phyloP scores from a whole-genome alignment of 805 yeast species.

The Saccharomycopsis olivae region DNA sequence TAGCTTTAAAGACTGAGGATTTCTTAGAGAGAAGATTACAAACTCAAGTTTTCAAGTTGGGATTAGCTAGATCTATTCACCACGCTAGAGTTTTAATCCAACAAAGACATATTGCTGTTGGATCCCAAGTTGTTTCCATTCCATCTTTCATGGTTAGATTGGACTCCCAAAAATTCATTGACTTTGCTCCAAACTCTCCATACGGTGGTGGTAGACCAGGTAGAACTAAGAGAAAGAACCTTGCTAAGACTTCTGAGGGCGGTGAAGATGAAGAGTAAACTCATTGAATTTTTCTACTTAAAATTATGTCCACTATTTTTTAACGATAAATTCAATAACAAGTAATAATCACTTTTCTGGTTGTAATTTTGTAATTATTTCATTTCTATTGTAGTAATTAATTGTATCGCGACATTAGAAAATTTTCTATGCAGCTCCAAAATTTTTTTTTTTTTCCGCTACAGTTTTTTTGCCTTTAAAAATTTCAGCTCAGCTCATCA shows the following conservation, averaged over 20 bases:
- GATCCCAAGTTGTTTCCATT: slow-evolving; percentile 97
- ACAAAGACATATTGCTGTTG: slow-evolving; percentile 99
- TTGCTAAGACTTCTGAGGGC: slow-evolving; percentile 54
- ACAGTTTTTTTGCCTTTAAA: too few relatives aligned
- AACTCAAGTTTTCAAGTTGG: slow-evolving; percentile 99
- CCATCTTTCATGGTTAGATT: slow-evolving; percentile 99
- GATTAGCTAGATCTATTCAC: slow-evolving; percentile 98
- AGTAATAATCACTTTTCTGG: background rate
- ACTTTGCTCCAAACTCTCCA: slow-evolving; percentile 98
- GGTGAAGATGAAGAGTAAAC: slow-evolving; percentile 65
- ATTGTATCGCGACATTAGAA: too few relatives aligned
- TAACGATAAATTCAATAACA: background rate
- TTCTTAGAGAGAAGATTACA: slow-evolving; percentile 99
- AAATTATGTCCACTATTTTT: background rate
- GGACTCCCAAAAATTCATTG: slow-evolving; percentile 99
- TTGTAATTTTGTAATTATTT: too few relatives aligned
- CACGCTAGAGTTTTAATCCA: slow-evolving; percentile 98
- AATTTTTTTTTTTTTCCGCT: too few relatives aligned
- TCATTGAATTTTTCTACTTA: background rate
- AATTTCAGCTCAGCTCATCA: too few relatives aligned
- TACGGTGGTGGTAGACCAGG: slow-evolving; percentile 99
- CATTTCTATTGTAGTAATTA: too few relatives aligned
- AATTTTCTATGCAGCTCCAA: too few relatives aligned
- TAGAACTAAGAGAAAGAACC: slow-evolving; percentile 96
- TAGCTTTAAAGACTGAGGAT: slow-evolving; percentile 96